phyloP scores from a whole-genome alignment of 495 filamentous ascomycete species.

The Penicillium fimorum region DNA sequence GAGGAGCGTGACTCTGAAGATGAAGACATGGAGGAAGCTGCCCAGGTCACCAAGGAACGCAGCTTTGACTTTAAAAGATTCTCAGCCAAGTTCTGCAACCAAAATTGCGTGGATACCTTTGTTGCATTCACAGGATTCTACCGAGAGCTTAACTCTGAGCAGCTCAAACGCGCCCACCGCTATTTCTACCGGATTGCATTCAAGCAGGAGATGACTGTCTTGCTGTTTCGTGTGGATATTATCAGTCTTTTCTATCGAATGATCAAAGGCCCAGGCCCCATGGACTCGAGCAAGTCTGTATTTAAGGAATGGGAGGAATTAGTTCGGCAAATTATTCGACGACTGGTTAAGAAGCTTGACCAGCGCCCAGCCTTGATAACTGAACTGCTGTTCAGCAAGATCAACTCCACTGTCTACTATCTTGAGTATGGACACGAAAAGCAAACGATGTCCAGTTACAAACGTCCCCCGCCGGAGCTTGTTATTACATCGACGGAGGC shows the following conservation, averaged over 20 bases:
- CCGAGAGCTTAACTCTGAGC: slow-evolving; percentile 71
- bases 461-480: slow-evolving; percentile 69
- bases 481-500: slow-evolving; percentile 67
- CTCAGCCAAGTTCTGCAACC: slow-evolving; percentile 72
- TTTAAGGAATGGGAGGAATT: slow-evolving; percentile 94
- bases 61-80: slow-evolving; percentile 94
- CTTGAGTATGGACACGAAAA: slow-evolving; percentile 89
- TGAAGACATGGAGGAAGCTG: slow-evolving; percentile 69
- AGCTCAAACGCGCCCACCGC: slow-evolving; percentile 90
- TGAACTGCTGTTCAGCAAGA: slow-evolving; percentile 94
- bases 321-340: slow-evolving; percentile 73
- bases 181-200: slow-evolving; percentile 95
- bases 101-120: slow-evolving; percentile 87
- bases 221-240: slow-evolving; percentile 89
- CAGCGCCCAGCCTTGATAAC: slow-evolving; percentile 79
- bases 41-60: slow-evolving; percentile 70
- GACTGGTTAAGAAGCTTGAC: slow-evolving; percentile 73
- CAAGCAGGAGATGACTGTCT: slow-evolving; percentile 84
- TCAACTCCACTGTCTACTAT: slow-evolving; percentile 75
- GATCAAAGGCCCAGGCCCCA: slow-evolving; percentile 82
- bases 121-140: slow-evolving; percentile 77
- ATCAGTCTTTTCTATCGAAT: slow-evolving; percentile 84
- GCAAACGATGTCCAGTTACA: slow-evolving; percentile 57
- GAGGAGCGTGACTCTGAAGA: slow-evolving; percentile 66
- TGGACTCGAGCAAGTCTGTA: slow-evolving; percentile 60